Base-by-base conservation (phyloP, 805 yeast species). In the Peterozyma xylosa region DNA sequence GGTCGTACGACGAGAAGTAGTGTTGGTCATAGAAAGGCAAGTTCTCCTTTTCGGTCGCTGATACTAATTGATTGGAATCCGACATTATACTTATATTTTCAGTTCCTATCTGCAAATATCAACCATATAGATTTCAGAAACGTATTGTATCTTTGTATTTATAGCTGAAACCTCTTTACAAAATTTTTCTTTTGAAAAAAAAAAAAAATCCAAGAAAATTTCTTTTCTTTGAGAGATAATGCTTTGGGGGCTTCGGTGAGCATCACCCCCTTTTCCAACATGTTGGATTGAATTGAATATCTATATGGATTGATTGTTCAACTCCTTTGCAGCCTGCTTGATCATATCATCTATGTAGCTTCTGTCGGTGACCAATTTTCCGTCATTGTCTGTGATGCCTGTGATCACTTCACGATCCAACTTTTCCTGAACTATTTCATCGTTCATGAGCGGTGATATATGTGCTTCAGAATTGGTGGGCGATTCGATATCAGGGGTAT, bases 1-100 rank as follows among this genome's bases (percentile, higher is more conserved):
- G 98, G 63, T 91, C 97, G 58, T 93, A 93, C 2, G 98, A 91
- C 42, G 82, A 75, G 70, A 93, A 93, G 67, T 93, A 93, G 64
- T 91, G 98, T 67, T 89, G 95, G 59, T 91, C 98, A 39, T 76
- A 64, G 60, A 78, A 78, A 27, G 88, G 78, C 53, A 85, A 68
- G n/a, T 68, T 46, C 32, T 68, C 57, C 56, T 81, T 82, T 50
- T 80, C 83, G 5, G 91, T 85, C 42, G 91, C 91, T 41, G 82
- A 78, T 21, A 21, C 27, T 21, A 21, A 21, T 21, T 21, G 27
- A 21, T 21, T 21, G 27, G 27, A 21, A 21, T 21, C 27, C 27
- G 27, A 21, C 27, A 21, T 21, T 21, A 21, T 21, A 7, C 7
- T 7, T 21, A 5, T 21, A 4, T 21, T 21, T 21, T 21, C 27